A percentile compares a stretch with the other conserved stretches of the same genome.
Evolutionary conservation across 106 monocot species (phyloP).

Genomic region (Phalaenopsis aphrodite): DNA sequence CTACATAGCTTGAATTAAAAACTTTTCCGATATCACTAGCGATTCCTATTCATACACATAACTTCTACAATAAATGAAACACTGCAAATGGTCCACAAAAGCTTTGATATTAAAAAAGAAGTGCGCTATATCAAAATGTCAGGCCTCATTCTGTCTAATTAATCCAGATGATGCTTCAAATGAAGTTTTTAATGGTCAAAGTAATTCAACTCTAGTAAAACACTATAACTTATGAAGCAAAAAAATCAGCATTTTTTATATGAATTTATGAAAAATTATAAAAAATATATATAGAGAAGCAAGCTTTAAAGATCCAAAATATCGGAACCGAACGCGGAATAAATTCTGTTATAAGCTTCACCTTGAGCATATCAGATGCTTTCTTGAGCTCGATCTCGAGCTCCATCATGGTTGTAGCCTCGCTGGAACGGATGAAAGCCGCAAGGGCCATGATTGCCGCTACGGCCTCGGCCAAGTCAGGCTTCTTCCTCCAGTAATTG

Average conservation of each 20-base stretch:
- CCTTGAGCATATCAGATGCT: slow-evolving; percentile 85
- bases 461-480: slow-evolving; percentile 93
- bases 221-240: too few relatives aligned
- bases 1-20: not conserved
- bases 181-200: not conserved
- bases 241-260: not conserved
- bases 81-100: not conserved
- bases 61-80: not conserved
- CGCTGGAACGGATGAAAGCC: slow-evolving; percentile 60
- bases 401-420: slow-evolving; percentile 95
- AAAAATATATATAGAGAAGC: not conserved
- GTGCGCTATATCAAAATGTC: not conserved
- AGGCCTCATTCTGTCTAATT: not conserved
- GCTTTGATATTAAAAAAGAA: not conserved
- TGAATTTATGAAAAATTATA: not conserved
- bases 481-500: slow-evolving; percentile 90
- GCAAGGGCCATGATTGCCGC: slow-evolving; percentile 97
- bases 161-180: not conserved
- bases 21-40: not conserved
- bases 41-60: not conserved
- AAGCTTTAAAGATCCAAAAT: not conserved
- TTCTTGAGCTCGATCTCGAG: slow-evolving; percentile 92
- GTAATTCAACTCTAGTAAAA: too few relatives aligned
- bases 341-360: slow-evolving; percentile 6
- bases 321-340: not conserved